Evolutionary conservation across 2,329 filamentous ascomycete genomes (phyloP).

Genomic region (Xylaria sp.): DNA sequence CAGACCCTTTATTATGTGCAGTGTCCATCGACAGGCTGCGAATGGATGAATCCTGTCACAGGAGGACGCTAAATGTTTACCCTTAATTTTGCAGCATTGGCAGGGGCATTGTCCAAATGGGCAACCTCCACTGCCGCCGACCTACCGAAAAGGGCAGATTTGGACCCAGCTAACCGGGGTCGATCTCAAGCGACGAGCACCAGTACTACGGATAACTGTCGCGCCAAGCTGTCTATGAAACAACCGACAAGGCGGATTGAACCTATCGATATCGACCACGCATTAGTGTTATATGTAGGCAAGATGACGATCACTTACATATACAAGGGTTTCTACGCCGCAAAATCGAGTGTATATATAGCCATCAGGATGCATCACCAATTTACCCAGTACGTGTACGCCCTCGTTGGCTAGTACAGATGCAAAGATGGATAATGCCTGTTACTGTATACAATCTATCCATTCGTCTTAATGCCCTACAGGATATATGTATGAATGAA

Average conservation of each 20-base stretch:
- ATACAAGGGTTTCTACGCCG: background rate
- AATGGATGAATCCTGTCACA: slow-evolving; percentile 29
- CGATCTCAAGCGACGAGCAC: background rate
- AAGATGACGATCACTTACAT: slow-evolving; percentile 2
- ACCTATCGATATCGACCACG: slow-evolving; percentile 7
- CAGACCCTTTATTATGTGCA: slow-evolving; percentile 17
- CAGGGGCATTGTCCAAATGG: slow-evolving; percentile 9
- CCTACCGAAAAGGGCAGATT: slow-evolving; percentile 23
- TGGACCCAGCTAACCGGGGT: slow-evolving; percentile 25
- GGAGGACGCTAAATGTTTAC: slow-evolving; percentile 20
- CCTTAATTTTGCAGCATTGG: slow-evolving; percentile 30
- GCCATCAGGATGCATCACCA: background rate
- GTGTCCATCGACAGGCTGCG: slow-evolving; percentile 11
- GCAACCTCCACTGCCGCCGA: slow-evolving; percentile 15
- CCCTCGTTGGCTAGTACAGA: background rate
- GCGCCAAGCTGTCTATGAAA: slow-evolving; percentile 33
- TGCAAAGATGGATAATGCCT: background rate
- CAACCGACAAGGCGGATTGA: slow-evolving; percentile 12
- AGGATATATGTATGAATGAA: background rate
- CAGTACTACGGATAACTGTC: slow-evolving; percentile 6
- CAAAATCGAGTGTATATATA: background rate
- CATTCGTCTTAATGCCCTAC: background rate
- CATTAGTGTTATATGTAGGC: slow-evolving; percentile 1
- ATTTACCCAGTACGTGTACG: background rate
- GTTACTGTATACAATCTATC: too few relatives aligned